Conservation (phyloP, 805 yeast genomes). For the Ogataea degrootiae region DNA sequence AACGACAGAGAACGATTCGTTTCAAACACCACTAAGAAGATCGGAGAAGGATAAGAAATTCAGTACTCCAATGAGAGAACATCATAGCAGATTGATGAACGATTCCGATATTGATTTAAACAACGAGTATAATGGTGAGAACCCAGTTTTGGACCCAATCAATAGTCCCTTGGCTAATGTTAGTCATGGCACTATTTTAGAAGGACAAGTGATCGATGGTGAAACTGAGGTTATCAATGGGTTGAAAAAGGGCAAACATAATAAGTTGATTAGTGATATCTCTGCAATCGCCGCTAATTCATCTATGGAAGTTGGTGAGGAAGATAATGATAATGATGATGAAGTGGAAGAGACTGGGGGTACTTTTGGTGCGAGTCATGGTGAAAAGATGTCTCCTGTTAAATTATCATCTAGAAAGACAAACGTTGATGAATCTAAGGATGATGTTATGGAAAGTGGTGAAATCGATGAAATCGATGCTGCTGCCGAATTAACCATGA, state of each 20-base stretch:
- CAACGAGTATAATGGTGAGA: slow-evolving; percentile 7
- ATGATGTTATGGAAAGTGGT: slow-evolving; percentile 18
- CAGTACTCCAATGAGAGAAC: slow-evolving; percentile 20
- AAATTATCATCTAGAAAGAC: slow-evolving; percentile 16
- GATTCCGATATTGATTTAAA: slow-evolving; percentile 16
- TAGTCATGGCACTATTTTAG: slow-evolving; percentile 23
- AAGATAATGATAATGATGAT: slow-evolving; percentile 2
- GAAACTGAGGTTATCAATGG: slow-evolving; percentile 24
- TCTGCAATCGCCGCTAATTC: slow-evolving; percentile 20
- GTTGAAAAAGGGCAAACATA: slow-evolving; percentile 4
- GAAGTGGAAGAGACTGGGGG: slow-evolving; percentile 8
- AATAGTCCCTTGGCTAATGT: slow-evolving; percentile 30
- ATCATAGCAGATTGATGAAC: slow-evolving; percentile 20
- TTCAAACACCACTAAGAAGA: slow-evolving; percentile 18
- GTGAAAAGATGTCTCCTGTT: slow-evolving; percentile 24
- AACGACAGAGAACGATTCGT: slow-evolving; percentile 8
- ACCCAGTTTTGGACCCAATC: slow-evolving; percentile 15
- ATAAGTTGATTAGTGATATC: slow-evolving; percentile 14
- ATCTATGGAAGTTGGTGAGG: slow-evolving; percentile 10
- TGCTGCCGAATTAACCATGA: slow-evolving; percentile 16
- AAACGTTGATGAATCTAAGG: slow-evolving; percentile 17
- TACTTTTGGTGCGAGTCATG: slow-evolving; percentile 1
- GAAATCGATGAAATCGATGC: slow-evolving; percentile 17
- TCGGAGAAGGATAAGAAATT: slow-evolving; percentile 1
- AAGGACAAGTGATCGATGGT: slow-evolving; percentile 21